Evolutionary conservation across 257 asterid genomes (phyloP).

Genomic region (Primulina tabacum): DNA sequence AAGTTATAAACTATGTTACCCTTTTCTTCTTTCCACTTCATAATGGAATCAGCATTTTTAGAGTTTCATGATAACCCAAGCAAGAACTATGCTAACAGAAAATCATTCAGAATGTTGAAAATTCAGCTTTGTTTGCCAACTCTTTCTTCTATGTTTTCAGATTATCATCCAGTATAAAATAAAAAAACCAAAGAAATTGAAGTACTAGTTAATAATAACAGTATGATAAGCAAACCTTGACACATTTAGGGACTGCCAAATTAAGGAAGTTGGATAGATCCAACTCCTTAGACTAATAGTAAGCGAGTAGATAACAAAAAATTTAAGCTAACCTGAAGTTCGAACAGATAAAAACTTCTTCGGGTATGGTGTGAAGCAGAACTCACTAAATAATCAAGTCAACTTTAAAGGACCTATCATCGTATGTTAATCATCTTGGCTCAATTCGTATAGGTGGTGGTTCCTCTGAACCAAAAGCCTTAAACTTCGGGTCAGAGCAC

Average conservation of each 20-base stretch:
- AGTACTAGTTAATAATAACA: background rate
- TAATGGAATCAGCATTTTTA: background rate
- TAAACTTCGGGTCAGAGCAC: slow-evolving; percentile 4
- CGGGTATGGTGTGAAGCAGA: background rate
- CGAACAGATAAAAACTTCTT: slow-evolving; percentile 6
- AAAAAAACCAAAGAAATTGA: slow-evolving; percentile 10
- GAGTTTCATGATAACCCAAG: slow-evolving; percentile 17
- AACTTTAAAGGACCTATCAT: slow-evolving; percentile 3
- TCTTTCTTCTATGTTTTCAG: background rate
- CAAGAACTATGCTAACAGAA: slow-evolving; percentile 16
- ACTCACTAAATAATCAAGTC: slow-evolving; percentile 1
- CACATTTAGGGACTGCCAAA: background rate
- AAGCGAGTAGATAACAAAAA: background rate
- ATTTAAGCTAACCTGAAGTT: background rate
- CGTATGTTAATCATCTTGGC: background rate
- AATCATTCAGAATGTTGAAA: background rate
- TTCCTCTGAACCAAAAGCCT: slow-evolving; percentile 7
- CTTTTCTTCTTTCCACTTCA: slow-evolving; percentile 4
- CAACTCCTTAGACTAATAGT: slow-evolving; percentile 8
- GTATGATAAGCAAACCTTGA: background rate
- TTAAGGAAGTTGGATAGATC: background rate
- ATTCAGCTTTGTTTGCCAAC: background rate
- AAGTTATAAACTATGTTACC: background rate
- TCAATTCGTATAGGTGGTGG: background rate
- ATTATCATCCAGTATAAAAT: background rate